Percentiles rank a stretch among this genome's conserved stretches.
These are phyloP conservation scores for Russula sp. DNA, from an alignment of 768 basidiomycete species.

Conservation along the genomic window DNA sequence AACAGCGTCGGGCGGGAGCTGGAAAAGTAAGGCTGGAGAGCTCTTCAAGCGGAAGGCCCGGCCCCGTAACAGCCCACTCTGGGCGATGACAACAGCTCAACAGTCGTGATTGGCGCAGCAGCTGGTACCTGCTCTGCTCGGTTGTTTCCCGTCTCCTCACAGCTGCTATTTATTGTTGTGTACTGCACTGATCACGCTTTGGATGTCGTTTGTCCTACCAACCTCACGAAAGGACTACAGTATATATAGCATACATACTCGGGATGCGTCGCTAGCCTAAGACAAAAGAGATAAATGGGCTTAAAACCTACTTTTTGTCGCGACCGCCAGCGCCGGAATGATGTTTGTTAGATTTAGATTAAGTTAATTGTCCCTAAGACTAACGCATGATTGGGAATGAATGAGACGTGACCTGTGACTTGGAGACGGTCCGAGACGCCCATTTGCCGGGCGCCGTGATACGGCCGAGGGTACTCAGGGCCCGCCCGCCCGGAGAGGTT, in stretches of 20 bases:
- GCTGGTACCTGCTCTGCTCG: not conserved
- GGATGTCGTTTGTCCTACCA: not conserved
- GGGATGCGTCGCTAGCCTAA: not conserved
- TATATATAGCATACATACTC: not conserved
- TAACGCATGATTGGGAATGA: no score
- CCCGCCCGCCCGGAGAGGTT: not conserved
- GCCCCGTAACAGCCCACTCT: not conserved
- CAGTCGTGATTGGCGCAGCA: not conserved
- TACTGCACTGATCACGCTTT: not conserved
- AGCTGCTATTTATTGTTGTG: not conserved
- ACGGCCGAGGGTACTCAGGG: not conserved
- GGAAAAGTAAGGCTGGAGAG: slow-evolving; percentile 15
- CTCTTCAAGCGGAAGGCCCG: slow-evolving; percentile 11
- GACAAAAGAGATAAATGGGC: not conserved
- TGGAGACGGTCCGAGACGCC: not conserved
- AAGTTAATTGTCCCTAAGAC: not conserved
- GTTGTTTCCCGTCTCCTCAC: not conserved
- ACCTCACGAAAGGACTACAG: not conserved
- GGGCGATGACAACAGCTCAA: not conserved
- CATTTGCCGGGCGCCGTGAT: not conserved
- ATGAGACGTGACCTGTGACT: no score
- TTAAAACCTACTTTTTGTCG: not conserved
- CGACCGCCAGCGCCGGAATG: not conserved
- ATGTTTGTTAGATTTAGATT: not conserved
- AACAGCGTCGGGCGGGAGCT: not conserved